Percentiles rank a stretch among this genome's conserved stretches.
Evolutionary conservation across 169 alveolate genomes (phyloP).

Genomic region (Plasmodium gallinaceum): DNA sequence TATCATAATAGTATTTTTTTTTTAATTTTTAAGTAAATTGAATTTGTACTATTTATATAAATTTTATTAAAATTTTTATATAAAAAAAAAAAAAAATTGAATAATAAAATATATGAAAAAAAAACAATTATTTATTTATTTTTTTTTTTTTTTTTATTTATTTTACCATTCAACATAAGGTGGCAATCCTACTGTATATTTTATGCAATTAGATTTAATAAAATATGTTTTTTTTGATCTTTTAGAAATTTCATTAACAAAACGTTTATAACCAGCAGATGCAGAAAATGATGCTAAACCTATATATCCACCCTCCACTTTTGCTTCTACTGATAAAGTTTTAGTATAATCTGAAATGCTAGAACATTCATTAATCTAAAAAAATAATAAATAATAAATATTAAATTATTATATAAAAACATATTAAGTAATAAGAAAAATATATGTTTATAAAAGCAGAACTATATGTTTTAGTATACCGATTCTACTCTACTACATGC

Average conservation of each 20-base stretch:
- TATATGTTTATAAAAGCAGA: neutral
- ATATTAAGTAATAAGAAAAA: no score
- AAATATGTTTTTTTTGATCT: constrained; percentile 81
- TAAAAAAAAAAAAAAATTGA: neutral
- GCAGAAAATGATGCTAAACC: constrained; percentile 86
- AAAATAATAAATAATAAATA: neutral
- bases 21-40: neutral
- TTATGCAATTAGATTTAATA: constrained; percentile 86
- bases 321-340: constrained; percentile 87
- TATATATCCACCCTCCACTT: constrained; percentile 78
- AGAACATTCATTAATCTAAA: constrained; percentile 48
- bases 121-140: no score
- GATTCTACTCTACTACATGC: constrained; percentile 89
- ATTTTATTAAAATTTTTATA: neutral
- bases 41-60: neutral
- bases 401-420: no score
- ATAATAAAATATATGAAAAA: neutral
- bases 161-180: constrained; percentile 72
- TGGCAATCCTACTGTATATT: constrained; percentile 88
- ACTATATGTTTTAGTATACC: constrained; percentile 34
- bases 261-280: constrained; percentile 84
- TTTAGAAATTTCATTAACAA: constrained; percentile 79
- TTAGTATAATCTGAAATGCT: constrained; percentile 82
- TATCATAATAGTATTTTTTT: neutral
- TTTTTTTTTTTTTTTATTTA: neutral